These are phyloP conservation scores for Artemisia argyi DNA, from an alignment of 129 eudicot species.

Conservation along the genomic window DNA sequence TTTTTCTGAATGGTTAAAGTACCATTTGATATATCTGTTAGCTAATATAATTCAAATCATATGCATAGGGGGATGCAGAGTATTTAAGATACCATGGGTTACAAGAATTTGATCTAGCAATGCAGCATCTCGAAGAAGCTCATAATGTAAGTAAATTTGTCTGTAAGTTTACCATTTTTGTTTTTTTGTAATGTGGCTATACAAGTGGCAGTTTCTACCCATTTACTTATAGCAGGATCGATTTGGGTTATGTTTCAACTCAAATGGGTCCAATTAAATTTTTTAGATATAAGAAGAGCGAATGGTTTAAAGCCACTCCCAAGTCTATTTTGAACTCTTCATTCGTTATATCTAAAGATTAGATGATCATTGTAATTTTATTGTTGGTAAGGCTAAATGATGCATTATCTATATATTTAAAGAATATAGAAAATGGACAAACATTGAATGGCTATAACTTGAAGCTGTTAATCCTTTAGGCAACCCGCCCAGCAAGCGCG, in stretches of 20 bases:
- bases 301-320: too few species aligned
- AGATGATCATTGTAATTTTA: background rate
- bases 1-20: background rate
- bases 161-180: background rate
- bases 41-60: slow-evolving; percentile 3
- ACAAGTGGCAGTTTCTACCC: background rate
- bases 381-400: background rate
- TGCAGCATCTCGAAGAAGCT: slow-evolving; percentile 94
- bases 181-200: background rate
- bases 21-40: background rate
- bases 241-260: background rate
- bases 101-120: slow-evolving; percentile 95
- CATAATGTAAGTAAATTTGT: slow-evolving; percentile 59
- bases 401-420: too few species aligned
- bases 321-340: too few species aligned
- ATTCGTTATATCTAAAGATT: background rate
- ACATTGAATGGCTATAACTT: background rate
- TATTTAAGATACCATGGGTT: slow-evolving; percentile 84
- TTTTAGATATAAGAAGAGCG: too few species aligned
- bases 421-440: background rate
- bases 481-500: background rate
- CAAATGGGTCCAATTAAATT: background rate
- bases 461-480: too few species aligned
- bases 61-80: slow-evolving; percentile 86
- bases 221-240: background rate